Percentiles rank a stretch among this genome's conserved stretches.
These are phyloP conservation scores for Aspergillus oerlinghausenensis DNA, from an alignment of 2,329 filamentous ascomycete species.

Conservation along the genomic window DNA sequence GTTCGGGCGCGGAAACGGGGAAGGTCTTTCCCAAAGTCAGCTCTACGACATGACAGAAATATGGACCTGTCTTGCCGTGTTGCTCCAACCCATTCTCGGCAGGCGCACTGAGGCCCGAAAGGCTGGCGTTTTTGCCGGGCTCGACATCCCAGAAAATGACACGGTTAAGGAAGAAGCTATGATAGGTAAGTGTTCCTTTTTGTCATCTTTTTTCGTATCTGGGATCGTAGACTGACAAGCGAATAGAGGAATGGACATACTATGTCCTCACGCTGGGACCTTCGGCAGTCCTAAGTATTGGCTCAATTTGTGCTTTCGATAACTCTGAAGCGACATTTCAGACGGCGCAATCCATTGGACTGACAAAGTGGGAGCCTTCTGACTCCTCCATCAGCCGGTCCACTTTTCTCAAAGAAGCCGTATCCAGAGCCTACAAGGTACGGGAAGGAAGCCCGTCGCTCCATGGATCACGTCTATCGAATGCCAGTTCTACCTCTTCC, in stretches of 20 bases:
- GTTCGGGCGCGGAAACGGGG: constrained; percentile 55
- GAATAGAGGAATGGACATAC: constrained; percentile 56
- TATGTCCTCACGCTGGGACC: constrained; percentile 58
- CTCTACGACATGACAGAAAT: constrained; percentile 62
- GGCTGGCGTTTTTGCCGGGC: constrained; percentile 54
- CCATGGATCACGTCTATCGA: constrained; percentile 2
- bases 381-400: constrained; percentile 45
- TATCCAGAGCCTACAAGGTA: constrained; percentile 56
- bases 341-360: constrained; percentile 50
- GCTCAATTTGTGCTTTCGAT: constrained; percentile 36
- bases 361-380: constrained; percentile 53
- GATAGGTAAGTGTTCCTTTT: constrained; percentile 41
- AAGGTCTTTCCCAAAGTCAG: constrained; percentile 51
- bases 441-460: constrained; percentile 16
- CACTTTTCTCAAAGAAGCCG: constrained; percentile 58
- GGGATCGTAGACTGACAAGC: constrained; percentile 13
- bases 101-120: constrained; percentile 51
- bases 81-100: constrained; percentile 54
- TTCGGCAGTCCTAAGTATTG: constrained; percentile 51
- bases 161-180: constrained; percentile 45
- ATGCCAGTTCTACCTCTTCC: constrained; percentile 9
- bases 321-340: constrained; percentile 45
- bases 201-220: neutral
- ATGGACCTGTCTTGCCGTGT: constrained; percentile 56
- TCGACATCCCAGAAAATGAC: constrained; percentile 44